Base-by-base conservation (phyloP, 1,139 yeast species). In the Nakaseomyces sp. region DNA sequence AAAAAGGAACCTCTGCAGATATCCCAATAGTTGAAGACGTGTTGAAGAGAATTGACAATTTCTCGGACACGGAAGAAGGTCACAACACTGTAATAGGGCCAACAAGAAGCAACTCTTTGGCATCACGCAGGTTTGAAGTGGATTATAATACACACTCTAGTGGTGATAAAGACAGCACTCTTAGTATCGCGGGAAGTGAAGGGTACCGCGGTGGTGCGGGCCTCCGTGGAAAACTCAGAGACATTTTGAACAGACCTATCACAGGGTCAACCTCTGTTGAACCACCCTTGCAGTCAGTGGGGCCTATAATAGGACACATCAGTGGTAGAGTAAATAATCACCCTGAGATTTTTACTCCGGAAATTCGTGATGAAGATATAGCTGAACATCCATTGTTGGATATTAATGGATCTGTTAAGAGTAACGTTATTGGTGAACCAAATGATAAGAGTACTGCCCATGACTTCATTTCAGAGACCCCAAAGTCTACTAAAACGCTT, bases 1-100 rank as follows among this genome's bases (percentile, higher is more conserved):
- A 35, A 22, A 35, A 19, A 12, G 38, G 17, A n/a, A n/a, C 17
- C 2, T 35, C 38, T 9, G n/a, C 38, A n/a, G 13, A 13, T 20
- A 15, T 22, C 8, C 38, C 38, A 5, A 35, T 35, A 20, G 18
- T 35, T n/a, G 38, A 35, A 8, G 38, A 35, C 10, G 38, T 35
- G 7, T 15, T 35, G 18, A 35, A 35, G 12, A 20, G 38, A 22
- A 35, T 35, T 10, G 38, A 35, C 22, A 35, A 35, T 22, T 35
- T 35, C 18, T 35, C 38, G 4, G 38, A 35, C 22, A 35, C 38
- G 3, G 38, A 35, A 12, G 38, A 35, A 5, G 28, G 28, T 7
- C 38, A 35, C 17, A 32, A 32, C 15, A 35, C 18, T 4, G 38
- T 35, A 1, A n/a, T 20, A 7, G 28, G 28, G 8, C 38, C 38